Conservation (phyloP, 2,329 filamentous ascomycete genomes). For the Dactylellina drechsleri region DNA sequence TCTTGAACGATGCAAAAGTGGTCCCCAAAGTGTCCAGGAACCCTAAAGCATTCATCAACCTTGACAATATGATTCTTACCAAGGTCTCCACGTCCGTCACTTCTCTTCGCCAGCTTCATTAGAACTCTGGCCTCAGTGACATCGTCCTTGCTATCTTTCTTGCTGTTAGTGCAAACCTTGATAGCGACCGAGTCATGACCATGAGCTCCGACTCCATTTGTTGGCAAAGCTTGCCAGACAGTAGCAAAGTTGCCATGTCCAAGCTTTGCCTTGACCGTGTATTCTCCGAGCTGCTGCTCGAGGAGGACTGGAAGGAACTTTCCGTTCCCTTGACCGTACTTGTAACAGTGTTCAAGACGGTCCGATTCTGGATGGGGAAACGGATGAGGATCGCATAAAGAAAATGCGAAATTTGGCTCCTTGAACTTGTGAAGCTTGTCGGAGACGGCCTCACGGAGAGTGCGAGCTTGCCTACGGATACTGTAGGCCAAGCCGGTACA, state of each 20-base stretch:
- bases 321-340: conserved; percentile 45
- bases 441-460: conserved; percentile 25
- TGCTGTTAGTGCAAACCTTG: conserved; percentile 53
- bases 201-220: conserved; percentile 20
- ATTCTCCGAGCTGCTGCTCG: conserved; percentile 43
- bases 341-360: conserved; percentile 52
- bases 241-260: conserved; percentile 50
- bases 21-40: conserved; percentile 41
- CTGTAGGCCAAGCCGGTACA: conserved; percentile 40
- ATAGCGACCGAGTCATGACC: conserved; percentile 46
- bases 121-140: conserved; percentile 39
- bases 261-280: conserved; percentile 48
- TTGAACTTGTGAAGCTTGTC: conserved; percentile 33
- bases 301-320: conserved; percentile 51
- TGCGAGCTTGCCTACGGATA: conserved; percentile 38
- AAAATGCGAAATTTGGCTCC: conserved; percentile 39
- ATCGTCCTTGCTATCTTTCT: conserved; percentile 48
- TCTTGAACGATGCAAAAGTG: conserved; percentile 50
- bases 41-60: conserved; percentile 44
- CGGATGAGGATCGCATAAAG: conserved; percentile 45
- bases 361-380: conserved; percentile 48
- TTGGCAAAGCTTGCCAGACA: conserved; percentile 46
- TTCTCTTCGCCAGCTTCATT: conserved; percentile 33
- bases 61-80: conserved; percentile 42
- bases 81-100: conserved; percentile 42